A percentile compares a stretch with the other conserved stretches of the same genome.
Evolutionary conservation across 306 rosid genomes (phyloP).

Genomic region (Dryas drummondii): DNA sequence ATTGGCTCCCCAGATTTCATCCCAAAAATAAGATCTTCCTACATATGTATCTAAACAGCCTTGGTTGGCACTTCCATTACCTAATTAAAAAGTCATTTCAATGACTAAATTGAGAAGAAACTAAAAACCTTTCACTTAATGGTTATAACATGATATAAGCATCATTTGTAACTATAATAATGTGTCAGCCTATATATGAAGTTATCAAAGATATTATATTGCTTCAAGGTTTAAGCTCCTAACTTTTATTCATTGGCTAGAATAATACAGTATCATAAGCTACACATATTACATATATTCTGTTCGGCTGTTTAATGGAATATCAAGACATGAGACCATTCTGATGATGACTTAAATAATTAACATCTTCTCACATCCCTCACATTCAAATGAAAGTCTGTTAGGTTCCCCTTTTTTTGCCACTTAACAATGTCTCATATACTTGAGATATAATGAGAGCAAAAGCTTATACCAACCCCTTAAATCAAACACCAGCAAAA

Average conservation of each 20-base stretch:
- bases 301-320: too few species aligned
- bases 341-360: too few species aligned
- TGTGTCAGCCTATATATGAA: too few species aligned
- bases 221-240: too few species aligned
- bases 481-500: slow-evolving; percentile 37
- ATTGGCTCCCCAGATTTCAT: neutral
- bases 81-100: slow-evolving; percentile 28
- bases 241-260: too few species aligned
- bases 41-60: slow-evolving; percentile 1
- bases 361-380: too few species aligned
- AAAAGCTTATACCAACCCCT: slow-evolving; percentile 34
- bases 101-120: neutral
- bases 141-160: neutral
- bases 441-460: slow-evolving; percentile 40
- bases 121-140: neutral
- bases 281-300: too few species aligned
- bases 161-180: too few species aligned
- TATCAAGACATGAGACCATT: too few species aligned
- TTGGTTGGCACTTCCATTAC: slow-evolving; percentile 7
- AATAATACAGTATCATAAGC: too few species aligned
- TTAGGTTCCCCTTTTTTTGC: slow-evolving; percentile 9
- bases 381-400: too few species aligned
- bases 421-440: slow-evolving; percentile 39
- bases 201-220: too few species aligned
- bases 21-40: slow-evolving; percentile 7